A percentile compares a stretch with the other conserved stretches of the same genome.
These are phyloP conservation scores for Incumbomyces lentus DNA, from an alignment of 2,329 filamentous ascomycete genomes.

Conservation along the genomic window DNA sequence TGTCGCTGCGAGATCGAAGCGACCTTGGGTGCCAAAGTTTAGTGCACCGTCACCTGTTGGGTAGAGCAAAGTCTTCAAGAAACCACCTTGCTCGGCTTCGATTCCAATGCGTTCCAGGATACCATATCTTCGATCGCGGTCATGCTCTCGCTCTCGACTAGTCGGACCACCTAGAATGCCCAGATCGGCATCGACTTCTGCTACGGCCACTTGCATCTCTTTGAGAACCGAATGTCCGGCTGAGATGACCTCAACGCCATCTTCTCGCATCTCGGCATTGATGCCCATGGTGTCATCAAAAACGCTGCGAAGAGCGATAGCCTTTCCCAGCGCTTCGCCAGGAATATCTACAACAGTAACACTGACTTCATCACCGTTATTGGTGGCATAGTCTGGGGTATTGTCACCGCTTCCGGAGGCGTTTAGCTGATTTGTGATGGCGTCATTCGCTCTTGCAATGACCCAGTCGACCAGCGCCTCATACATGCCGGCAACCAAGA, in stretches of 20 bases:
- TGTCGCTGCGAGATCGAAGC: slow-evolving; percentile 65
- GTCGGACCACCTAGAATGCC: slow-evolving; percentile 60
- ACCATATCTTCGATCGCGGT: slow-evolving; percentile 70
- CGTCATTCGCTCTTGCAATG: slow-evolving; percentile 73
- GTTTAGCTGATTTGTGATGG: slow-evolving; percentile 67
- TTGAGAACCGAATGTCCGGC: slow-evolving; percentile 73
- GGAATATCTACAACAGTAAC: slow-evolving; percentile 84
- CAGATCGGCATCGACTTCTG: slow-evolving; percentile 66
- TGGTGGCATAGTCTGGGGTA: slow-evolving; percentile 36
- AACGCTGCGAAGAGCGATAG: slow-evolving; percentile 75
- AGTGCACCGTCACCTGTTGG: slow-evolving; percentile 70
- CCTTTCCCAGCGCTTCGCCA: slow-evolving; percentile 69
- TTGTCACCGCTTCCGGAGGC: slow-evolving; percentile 32
- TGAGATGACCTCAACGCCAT: slow-evolving; percentile 67
- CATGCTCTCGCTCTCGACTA: slow-evolving; percentile 63
- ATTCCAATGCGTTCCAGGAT: slow-evolving; percentile 77
- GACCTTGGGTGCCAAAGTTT: slow-evolving; percentile 63
- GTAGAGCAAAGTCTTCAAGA: slow-evolving; percentile 71
- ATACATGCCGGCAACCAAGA: slow-evolving; percentile 77
- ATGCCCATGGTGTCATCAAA: slow-evolving; percentile 92
- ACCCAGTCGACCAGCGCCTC: slow-evolving; percentile 95
- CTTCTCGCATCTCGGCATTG: slow-evolving; percentile 93
- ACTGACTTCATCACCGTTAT: slow-evolving; percentile 71
- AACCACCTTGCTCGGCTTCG: slow-evolving; percentile 72
- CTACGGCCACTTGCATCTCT: slow-evolving; percentile 76